Evolutionary conservation across 176 grass and related monocot species (phyloP), one percentile per base, ranked within the genome.

Genomic region (Carex parvula): DNA sequence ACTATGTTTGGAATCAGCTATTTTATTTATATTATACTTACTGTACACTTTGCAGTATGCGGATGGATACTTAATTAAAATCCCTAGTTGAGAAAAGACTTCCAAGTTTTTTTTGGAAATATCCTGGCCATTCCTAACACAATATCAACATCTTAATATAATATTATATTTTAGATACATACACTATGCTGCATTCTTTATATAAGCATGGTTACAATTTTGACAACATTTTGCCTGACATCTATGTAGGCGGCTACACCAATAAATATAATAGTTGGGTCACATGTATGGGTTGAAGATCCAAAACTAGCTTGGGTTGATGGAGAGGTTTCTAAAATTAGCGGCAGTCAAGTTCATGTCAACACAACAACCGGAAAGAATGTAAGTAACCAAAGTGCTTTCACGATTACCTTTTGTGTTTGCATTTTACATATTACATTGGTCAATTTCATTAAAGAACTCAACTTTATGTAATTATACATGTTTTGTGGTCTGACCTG

Each of bases 201-300:
- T 77, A 32, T 33, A 18, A 57, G 14, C 14, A 78, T 78, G 24
- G 37, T 18, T 78, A 57, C 73, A 57, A 17, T 56, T 18, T 78
- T 78, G 50, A 78, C 18, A 33, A 57, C 13, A 21, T 22, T 9
- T 46, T 44, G 7, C 33, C 24, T 57, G 17, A 57, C 66, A 70
- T 64, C 61, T 87, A 21, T 70, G 77, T 85, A 79, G 65, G 91
- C 94, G 88, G 97, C 83, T 83, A 88, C 87, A 75, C 83, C 90
- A 73, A 92, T 90, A 73, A 99, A 94, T 50, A 96, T 99, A 82
- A 89, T 94, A 52, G 90, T 96, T 70, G 93, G 97, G 59, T 96
- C 97, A 81, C 97, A 99, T 91, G 97, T 96, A 84, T 99, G 97
- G 93, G 75, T 94, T 57, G 97, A 99, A 89, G 93, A 99, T 84